Percentiles rank a stretch among this genome's conserved stretches.
Evolutionary conservation across 148 eudicot genomes (phyloP).

Genomic region (Camellia lanceoleosa): DNA sequence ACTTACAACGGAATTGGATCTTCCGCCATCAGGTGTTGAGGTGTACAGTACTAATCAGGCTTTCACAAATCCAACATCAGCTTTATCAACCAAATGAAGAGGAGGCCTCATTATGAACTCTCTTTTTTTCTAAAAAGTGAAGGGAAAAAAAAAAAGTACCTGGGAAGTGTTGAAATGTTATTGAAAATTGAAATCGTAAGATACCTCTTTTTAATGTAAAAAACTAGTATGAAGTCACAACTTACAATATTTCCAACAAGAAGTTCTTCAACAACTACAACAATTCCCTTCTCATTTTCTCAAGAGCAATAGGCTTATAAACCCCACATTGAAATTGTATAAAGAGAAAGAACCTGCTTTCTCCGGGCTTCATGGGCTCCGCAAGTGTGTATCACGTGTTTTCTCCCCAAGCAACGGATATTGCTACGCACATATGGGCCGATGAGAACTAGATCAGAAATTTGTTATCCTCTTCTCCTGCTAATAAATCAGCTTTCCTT

Average conservation of each 20-base stretch:
- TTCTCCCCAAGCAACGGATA: neutral
- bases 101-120: too few relatives aligned
- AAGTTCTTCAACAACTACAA: neutral
- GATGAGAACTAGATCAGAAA: neutral
- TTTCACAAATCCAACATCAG: too few relatives aligned
- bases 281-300: constrained; percentile 3
- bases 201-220: neutral
- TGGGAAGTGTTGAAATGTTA: neutral
- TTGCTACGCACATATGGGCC: neutral
- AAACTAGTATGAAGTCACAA: neutral
- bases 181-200: neutral
- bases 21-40: too few relatives aligned
- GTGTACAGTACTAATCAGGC: too few relatives aligned
- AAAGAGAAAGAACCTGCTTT: neutral
- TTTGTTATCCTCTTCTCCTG: neutral
- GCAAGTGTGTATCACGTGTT: neutral
- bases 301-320: neutral
- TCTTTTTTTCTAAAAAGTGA: too few relatives aligned
- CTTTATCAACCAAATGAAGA: too few relatives aligned
- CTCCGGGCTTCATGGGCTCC: neutral
- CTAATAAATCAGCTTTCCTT: neutral
- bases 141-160: too few relatives aligned
- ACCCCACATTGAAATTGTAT: neutral
- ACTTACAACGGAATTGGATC: too few relatives aligned
- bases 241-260: neutral